Evolutionary conservation across 1,284 basidiomycete genomes (phyloP).

Genomic region (Ustilago shanxiensis): DNA sequence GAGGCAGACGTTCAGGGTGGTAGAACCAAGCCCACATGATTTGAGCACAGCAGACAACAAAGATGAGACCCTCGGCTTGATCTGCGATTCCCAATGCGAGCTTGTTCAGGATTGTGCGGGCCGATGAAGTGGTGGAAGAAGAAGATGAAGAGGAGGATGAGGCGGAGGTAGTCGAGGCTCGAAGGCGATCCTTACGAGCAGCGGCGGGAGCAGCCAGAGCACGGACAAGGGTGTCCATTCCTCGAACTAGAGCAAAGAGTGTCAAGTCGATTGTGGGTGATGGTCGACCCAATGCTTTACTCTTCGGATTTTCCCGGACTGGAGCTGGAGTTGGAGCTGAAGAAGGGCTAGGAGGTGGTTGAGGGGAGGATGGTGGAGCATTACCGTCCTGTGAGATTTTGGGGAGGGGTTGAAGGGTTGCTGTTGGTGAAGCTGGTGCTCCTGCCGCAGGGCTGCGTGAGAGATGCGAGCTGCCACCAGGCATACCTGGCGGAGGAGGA

Average conservation of each 20-base stretch:
- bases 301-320: background rate
- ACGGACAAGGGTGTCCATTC: constrained; percentile 66
- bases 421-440: constrained; percentile 20
- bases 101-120: constrained; percentile 2
- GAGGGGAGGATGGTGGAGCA: constrained; percentile 16
- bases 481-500: background rate
- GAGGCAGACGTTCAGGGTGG: constrained; percentile 63
- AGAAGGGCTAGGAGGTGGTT: constrained; percentile 7
- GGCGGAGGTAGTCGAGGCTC: constrained; percentile 4
- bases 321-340: background rate
- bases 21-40: constrained; percentile 70
- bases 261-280: constrained; percentile 71
- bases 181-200: constrained; percentile 17
- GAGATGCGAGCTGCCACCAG: constrained; percentile 11
- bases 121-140: background rate
- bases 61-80: constrained; percentile 61
- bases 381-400: constrained; percentile 1
- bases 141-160: background rate
- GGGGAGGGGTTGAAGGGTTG: constrained; percentile 14
- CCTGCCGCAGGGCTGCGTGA: constrained; percentile 15
- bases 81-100: constrained; percentile 16
- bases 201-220: constrained; percentile 31
- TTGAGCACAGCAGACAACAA: constrained; percentile 63
- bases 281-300: constrained; percentile 36
- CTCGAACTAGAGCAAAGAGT: constrained; percentile 70